Evolutionary conservation across 2,329 filamentous ascomycete species (phyloP).

Genomic region (Clonostachys solani): DNA sequence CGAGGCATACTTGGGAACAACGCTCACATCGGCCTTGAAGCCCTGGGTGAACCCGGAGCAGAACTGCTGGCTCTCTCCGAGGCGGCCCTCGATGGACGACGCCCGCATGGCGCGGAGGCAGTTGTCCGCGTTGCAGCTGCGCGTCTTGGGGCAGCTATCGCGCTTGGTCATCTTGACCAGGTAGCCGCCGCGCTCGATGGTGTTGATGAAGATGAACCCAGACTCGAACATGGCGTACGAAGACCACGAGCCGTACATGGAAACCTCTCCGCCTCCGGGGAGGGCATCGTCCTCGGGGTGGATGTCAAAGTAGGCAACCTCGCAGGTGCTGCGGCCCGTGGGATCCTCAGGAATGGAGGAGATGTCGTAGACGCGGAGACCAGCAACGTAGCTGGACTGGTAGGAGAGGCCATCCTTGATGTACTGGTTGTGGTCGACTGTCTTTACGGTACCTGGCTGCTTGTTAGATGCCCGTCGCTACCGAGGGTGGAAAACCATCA

Average conservation of each 20-base stretch:
- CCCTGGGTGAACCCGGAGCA: slow-evolving; percentile 4
- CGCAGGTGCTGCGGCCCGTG: slow-evolving; percentile 36
- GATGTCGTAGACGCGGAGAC: slow-evolving; percentile 35
- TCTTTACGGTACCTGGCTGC: slow-evolving; percentile 11
- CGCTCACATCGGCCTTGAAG: slow-evolving; percentile 1
- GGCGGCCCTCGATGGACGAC: slow-evolving; percentile 2
- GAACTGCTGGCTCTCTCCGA: slow-evolving; percentile 8
- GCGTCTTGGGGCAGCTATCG: slow-evolving; percentile 11
- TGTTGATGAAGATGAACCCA: slow-evolving; percentile 45
- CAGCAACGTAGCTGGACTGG: slow-evolving; percentile 45
- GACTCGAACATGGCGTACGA: slow-evolving; percentile 43
- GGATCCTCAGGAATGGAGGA: slow-evolving; percentile 30
- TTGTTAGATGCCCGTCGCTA: neutral
- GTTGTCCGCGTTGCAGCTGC: slow-evolving; percentile 6
- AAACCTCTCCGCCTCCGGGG: slow-evolving; percentile 26
- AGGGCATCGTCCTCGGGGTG: slow-evolving; percentile 43
- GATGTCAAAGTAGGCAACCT: slow-evolving; percentile 45
- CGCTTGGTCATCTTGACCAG: slow-evolving; percentile 27
- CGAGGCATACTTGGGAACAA: slow-evolving; percentile 1
- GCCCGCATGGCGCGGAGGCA: slow-evolving; percentile 6
- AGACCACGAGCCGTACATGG: slow-evolving; percentile 40
- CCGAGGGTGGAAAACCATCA: no score
- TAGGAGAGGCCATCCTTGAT: slow-evolving; percentile 36
- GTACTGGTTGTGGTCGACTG: slow-evolving; percentile 17
- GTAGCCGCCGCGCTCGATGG: slow-evolving; percentile 45